Evolutionary conservation across 2,329 filamentous ascomycete species (phyloP).

Genomic region (Lachnellula subtilissima): DNA sequence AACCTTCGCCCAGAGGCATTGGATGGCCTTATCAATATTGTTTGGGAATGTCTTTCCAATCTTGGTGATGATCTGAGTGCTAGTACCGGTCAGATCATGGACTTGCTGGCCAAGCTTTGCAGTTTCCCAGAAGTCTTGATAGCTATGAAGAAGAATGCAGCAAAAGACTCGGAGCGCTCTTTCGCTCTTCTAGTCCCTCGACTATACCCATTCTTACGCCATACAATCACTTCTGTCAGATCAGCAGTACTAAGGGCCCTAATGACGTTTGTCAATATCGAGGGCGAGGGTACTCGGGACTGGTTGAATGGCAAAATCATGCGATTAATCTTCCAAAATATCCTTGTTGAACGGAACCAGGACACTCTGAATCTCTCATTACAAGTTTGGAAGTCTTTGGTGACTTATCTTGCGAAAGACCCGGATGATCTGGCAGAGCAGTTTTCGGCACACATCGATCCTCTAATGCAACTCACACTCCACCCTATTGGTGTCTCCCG

Average conservation of each 20-base stretch:
- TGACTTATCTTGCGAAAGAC: slow-evolving; percentile 60
- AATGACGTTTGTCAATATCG: slow-evolving; percentile 85
- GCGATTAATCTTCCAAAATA: slow-evolving; percentile 88
- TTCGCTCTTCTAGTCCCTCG: slow-evolving; percentile 90
- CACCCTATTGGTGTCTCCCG: slow-evolving; percentile 90
- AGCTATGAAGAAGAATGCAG: slow-evolving; percentile 88
- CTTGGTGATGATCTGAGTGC: slow-evolving; percentile 96
- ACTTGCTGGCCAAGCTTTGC: slow-evolving; percentile 90
- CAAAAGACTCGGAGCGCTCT: slow-evolving; percentile 76
- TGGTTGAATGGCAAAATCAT: slow-evolving; percentile 91
- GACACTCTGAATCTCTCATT: slow-evolving; percentile 77
- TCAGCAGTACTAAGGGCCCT: slow-evolving; percentile 89
- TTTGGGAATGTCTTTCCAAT: slow-evolving; percentile 96
- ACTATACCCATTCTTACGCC: slow-evolving; percentile 90
- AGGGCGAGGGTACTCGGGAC: slow-evolving; percentile 71
- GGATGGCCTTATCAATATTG: slow-evolving; percentile 81
- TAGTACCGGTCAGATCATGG: slow-evolving; percentile 98
- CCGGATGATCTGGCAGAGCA: slow-evolving; percentile 64
- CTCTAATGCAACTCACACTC: slow-evolving; percentile 79
- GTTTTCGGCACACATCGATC: slow-evolving; percentile 68
- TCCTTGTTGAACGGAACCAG: slow-evolving; percentile 86
- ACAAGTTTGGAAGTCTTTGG: slow-evolving; percentile 78
- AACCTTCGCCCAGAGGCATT: slow-evolving; percentile 73
- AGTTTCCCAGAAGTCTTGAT: slow-evolving; percentile 88
- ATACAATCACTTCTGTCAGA: slow-evolving; percentile 94